phyloP scores from a whole-genome alignment of 2,329 filamentous ascomycete species.

The Fusarium zealandicum region DNA sequence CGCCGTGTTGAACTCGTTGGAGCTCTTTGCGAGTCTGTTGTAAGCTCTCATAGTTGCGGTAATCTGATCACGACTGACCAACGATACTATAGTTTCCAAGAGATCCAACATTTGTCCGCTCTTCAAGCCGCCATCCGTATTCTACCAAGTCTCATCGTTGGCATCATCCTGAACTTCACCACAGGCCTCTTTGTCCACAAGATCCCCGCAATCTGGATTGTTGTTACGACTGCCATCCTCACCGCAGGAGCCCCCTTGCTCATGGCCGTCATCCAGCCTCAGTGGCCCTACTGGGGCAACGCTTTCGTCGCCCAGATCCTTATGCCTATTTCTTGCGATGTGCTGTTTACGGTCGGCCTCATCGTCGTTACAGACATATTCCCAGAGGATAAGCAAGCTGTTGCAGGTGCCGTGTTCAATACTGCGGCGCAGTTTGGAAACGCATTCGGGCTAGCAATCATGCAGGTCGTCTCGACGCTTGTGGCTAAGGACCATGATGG shows the following conservation, averaged over 20 bases:
- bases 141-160: conserved; percentile 54
- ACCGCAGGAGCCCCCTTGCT: conserved; percentile 56
- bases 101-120: conserved; percentile 55
- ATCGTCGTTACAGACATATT: conserved; percentile 63
- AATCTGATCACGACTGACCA: not conserved
- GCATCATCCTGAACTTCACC: conserved; percentile 50
- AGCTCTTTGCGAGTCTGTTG: conserved; percentile 58
- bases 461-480: conserved; percentile 53
- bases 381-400: conserved; percentile 61
- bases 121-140: conserved; percentile 56
- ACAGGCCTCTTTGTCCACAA: conserved; percentile 56
- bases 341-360: conserved; percentile 63
- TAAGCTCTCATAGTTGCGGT: conserved; percentile 38
- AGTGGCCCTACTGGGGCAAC: conserved; percentile 59
- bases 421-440: conserved; percentile 63
- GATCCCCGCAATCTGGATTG: conserved; percentile 50
- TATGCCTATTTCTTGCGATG: conserved; percentile 51
- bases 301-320: conserved; percentile 54
- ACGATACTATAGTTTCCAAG: conserved; percentile 54
- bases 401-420: conserved; percentile 69
- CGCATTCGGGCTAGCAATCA: conserved; percentile 56
- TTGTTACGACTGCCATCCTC: conserved; percentile 50
- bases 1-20: conserved; percentile 55
- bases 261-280: conserved; percentile 60
- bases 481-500: conserved; percentile 47